These are phyloP conservation scores for Sarcomyxa edulis DNA, from an alignment of 768 basidiomycete species.

Conservation along the genomic window DNA sequence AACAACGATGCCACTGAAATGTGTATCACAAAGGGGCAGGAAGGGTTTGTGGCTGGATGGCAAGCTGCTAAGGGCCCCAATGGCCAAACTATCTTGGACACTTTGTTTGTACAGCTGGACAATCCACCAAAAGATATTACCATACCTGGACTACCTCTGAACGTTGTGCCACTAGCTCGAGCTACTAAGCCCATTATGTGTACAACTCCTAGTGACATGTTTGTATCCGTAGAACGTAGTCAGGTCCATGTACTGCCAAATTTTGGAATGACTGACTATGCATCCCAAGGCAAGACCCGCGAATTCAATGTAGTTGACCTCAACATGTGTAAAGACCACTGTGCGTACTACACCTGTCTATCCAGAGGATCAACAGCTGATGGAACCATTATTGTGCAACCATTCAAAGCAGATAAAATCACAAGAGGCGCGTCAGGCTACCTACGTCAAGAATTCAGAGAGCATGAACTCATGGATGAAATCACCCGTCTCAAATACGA, in stretches of 20 bases:
- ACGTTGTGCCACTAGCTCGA: slow-evolving; percentile 12
- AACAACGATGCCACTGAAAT: slow-evolving; percentile 24
- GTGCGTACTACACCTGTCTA: slow-evolving; percentile 12
- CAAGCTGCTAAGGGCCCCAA: slow-evolving; percentile 5
- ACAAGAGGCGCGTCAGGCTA: slow-evolving; percentile 19
- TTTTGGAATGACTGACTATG: slow-evolving; percentile 24
- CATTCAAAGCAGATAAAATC: slow-evolving; percentile 15
- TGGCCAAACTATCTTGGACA: slow-evolving; percentile 16
- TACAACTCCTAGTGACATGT: slow-evolving; percentile 11
- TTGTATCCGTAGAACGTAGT: slow-evolving; percentile 7
- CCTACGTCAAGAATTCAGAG: slow-evolving; percentile 26
- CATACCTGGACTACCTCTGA: slow-evolving; percentile 7
- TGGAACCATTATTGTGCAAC: slow-evolving; percentile 24
- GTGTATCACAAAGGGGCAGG: slow-evolving; percentile 26
- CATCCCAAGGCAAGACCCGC: slow-evolving; percentile 21
- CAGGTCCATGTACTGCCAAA: slow-evolving; percentile 20
- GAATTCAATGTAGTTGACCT: slow-evolving; percentile 24
- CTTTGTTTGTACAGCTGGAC: slow-evolving; percentile 8
- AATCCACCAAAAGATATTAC: slow-evolving; percentile 7
- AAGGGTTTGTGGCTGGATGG: slow-evolving; percentile 24
- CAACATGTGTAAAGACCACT: slow-evolving; percentile 11
- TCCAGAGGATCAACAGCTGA: slow-evolving; percentile 14
- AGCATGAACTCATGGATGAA: slow-evolving; percentile 29
- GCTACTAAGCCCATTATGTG: slow-evolving; percentile 5
- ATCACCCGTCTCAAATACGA: slow-evolving; percentile 23